Conservation (phyloP, 805 yeast species). For the Yamadazyma endophytica region DNA sequence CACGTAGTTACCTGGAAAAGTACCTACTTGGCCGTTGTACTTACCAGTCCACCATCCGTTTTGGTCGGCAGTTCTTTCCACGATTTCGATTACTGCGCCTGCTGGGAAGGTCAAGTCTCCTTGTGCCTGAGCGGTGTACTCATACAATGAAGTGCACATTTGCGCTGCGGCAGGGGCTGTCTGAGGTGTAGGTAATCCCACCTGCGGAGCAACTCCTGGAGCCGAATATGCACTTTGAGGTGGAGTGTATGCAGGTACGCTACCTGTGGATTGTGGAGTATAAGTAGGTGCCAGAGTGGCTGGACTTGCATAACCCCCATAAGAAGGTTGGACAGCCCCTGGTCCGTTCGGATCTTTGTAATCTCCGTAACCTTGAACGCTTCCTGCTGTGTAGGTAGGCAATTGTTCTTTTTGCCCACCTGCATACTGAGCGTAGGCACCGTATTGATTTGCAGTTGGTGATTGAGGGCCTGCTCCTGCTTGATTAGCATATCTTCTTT, state of each 20-base stretch:
- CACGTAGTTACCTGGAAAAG: constrained; percentile 96
- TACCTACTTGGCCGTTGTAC: constrained; percentile 80
- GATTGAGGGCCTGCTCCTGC: constrained; percentile 15
- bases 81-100: constrained; percentile 79
- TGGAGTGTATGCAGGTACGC: constrained; percentile 9
- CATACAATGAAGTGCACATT: constrained; percentile 86
- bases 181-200: constrained; percentile 18
- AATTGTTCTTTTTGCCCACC: constrained; percentile 11
- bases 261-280: constrained; percentile 1
- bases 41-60: constrained; percentile 99
- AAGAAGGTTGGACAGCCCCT: constrained; percentile 9
- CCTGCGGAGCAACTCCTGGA: constrained; percentile 14
- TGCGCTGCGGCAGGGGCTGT: constrained; percentile 19
- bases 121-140: constrained; percentile 86
- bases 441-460: neutral
- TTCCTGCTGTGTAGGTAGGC: too few relatives aligned
- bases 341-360: constrained; percentile 22
- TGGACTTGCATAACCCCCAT: constrained; percentile 8
- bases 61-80: constrained; percentile 75
- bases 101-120: constrained; percentile 89
- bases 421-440: constrained; percentile 3
- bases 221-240: constrained; percentile 16
- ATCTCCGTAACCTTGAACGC: constrained; percentile 22
- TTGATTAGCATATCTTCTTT: constrained; percentile 59
- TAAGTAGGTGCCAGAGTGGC: constrained; percentile 8